These are phyloP conservation scores for Pyracantha coccinea DNA, from an alignment of 331 rosid species.

Conservation along the genomic window DNA sequence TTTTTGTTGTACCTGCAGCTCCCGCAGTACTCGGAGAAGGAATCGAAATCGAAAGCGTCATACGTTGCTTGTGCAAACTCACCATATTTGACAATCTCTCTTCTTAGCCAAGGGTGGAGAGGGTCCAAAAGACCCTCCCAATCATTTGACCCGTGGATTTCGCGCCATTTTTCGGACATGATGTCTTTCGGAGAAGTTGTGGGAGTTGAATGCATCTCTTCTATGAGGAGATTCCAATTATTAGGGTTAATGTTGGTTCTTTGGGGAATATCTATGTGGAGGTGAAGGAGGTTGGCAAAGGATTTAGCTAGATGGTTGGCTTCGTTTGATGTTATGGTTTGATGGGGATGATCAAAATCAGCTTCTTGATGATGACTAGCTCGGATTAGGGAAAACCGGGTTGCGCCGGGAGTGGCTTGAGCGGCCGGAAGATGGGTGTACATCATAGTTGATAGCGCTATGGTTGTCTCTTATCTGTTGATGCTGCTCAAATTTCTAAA, in stretches of 20 bases:
- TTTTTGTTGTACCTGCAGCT: constrained; percentile 44
- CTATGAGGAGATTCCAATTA: constrained; percentile 1
- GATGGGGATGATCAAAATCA: constrained; percentile 11
- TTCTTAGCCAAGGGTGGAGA: constrained; percentile 47
- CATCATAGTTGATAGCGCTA: constrained; percentile 32
- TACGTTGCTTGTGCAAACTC: constrained; percentile 72
- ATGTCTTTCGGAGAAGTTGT: constrained; percentile 49
- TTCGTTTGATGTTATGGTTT: constrained; percentile 22
- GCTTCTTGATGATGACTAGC: constrained; percentile 27
- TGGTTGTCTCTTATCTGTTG: neutral
- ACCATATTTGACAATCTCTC: constrained; percentile 62
- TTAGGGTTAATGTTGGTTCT: neutral
- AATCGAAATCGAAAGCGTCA: constrained; percentile 59
- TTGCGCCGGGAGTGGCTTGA: neutral
- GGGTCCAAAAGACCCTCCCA: constrained; percentile 51
- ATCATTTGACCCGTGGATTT: constrained; percentile 36
- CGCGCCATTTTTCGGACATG: constrained; percentile 46
- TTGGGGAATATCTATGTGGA: constrained; percentile 26
- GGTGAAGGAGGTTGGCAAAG: constrained; percentile 40
- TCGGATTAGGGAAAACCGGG: constrained; percentile 1
- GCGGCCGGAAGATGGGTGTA: constrained; percentile 6
- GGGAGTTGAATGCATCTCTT: constrained; percentile 38
- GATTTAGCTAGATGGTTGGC: constrained; percentile 26
- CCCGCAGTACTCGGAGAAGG: constrained; percentile 51
- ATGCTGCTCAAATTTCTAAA: neutral